phyloP scores from a whole-genome alignment of 768 basidiomycete genomes.

The Agaricus bisporus region DNA sequence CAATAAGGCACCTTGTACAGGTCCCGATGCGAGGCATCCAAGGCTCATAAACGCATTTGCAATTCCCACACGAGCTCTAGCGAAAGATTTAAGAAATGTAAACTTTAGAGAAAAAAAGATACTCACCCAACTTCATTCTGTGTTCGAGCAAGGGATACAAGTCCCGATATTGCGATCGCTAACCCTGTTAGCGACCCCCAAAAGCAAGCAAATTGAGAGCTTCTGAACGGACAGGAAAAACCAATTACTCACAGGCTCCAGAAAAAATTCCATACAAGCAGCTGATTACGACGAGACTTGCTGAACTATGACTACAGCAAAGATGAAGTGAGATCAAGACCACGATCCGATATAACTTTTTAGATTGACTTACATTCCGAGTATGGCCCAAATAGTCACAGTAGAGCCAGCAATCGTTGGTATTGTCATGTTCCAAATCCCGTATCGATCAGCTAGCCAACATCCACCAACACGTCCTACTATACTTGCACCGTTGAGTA shows the following conservation, averaged over 20 bases:
- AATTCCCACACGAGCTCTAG: conserved; percentile 7
- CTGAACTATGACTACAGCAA: conserved; percentile 24
- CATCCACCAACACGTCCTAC: conserved; percentile 30
- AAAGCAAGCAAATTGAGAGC: too few relatives aligned
- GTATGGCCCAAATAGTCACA: conserved; percentile 34
- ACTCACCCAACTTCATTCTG: conserved; percentile 31
- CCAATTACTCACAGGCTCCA: conserved; percentile 41
- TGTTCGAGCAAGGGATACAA: conserved; percentile 24
- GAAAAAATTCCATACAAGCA: conserved; percentile 44
- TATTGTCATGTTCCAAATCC: conserved; percentile 32
- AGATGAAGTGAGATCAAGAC: too few relatives aligned
- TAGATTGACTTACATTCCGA: conserved; percentile 27
- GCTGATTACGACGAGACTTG: conserved; percentile 32
- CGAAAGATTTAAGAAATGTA: neutral
- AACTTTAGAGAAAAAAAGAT: neutral
- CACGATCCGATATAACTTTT: too few relatives aligned
- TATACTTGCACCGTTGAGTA: conserved; percentile 27
- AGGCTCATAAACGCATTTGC: conserved; percentile 9
- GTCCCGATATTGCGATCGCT: conserved; percentile 24
- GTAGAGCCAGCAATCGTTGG: conserved; percentile 27
- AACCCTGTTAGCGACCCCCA: conserved; percentile 22
- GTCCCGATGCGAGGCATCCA: neutral
- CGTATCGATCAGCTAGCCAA: conserved; percentile 29
- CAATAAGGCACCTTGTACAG: conserved; percentile 34
- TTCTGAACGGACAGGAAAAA: too few relatives aligned